A percentile compares a stretch with the other conserved stretches of the same genome.
phyloP scores from a whole-genome alignment of 2,329 filamentous ascomycete species.

The Dactylellina sp. region DNA sequence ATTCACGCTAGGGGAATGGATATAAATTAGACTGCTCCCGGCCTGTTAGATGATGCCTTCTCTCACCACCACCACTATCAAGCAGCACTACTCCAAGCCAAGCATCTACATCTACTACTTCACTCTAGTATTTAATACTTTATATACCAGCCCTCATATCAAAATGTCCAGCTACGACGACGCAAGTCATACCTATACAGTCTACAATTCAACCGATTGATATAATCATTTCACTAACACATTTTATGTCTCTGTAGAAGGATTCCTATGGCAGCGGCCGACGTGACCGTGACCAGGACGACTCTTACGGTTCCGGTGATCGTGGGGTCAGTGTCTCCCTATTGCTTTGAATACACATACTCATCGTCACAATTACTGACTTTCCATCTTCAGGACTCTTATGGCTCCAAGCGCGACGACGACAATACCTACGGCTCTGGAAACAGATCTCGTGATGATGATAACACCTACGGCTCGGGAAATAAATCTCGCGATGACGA shows the following conservation, averaged over 20 bases:
- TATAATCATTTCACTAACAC: constrained; percentile 6
- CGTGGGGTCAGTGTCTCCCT: constrained; percentile 7
- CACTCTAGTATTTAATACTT: constrained; percentile 24
- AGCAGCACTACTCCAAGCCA: constrained; percentile 22
- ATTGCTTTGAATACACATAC: background rate
- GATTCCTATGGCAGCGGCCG: constrained; percentile 32
- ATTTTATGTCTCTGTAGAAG: background rate
- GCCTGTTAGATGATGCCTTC: constrained; percentile 11
- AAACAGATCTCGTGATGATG: constrained; percentile 58
- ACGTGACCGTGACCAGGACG: constrained; percentile 9
- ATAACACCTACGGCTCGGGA: constrained; percentile 55
- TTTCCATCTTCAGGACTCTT: too few relatives aligned
- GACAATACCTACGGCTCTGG: constrained; percentile 28
- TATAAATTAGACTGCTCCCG: constrained; percentile 50
- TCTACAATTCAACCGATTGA: constrained; percentile 1
- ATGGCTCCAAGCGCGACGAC: background rate
- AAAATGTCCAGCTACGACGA: constrained; percentile 55
- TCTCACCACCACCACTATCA: constrained; percentile 39
- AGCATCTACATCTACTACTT: constrained; percentile 1
- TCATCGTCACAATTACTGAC: background rate
- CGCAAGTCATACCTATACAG: constrained; percentile 14
- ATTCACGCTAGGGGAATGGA: constrained; percentile 24
- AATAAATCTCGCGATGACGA: constrained; percentile 54
- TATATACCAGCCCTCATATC: background rate
- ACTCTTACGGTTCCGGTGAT: constrained; percentile 11